These are phyloP conservation scores for Paramyrothecium roridum DNA, from an alignment of 2,329 filamentous ascomycete genomes.

Conservation along the genomic window DNA sequence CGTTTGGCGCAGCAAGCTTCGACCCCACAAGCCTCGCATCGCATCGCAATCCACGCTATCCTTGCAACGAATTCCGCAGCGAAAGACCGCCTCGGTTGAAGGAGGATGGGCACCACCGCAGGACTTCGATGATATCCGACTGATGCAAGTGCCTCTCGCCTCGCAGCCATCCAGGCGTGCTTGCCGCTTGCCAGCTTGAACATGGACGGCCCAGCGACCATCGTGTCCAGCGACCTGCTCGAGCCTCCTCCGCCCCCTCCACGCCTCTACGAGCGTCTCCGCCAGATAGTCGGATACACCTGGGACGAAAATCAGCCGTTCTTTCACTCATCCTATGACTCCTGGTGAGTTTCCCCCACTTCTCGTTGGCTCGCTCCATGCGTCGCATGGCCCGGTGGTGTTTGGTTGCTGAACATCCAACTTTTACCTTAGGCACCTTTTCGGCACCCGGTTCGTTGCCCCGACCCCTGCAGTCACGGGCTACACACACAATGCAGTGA, in stretches of 20 bases:
- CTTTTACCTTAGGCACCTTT: slow-evolving; percentile 54
- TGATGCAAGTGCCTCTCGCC: slow-evolving; percentile 19
- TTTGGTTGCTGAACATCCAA: neutral
- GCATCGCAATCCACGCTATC: neutral
- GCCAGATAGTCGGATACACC: slow-evolving; percentile 69
- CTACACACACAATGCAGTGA: slow-evolving; percentile 40
- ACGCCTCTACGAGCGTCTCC: slow-evolving; percentile 69
- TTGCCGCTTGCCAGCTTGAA: slow-evolving; percentile 22
- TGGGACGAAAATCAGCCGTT: slow-evolving; percentile 66
- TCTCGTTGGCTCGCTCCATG: neutral
- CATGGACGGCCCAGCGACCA: slow-evolving; percentile 47
- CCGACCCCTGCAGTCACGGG: slow-evolving; percentile 45
- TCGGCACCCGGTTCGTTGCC: slow-evolving; percentile 58
- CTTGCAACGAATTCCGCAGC: neutral
- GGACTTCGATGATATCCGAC: slow-evolving; percentile 17
- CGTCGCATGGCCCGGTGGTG: neutral
- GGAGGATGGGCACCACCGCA: slow-evolving; percentile 28
- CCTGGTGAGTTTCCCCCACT: slow-evolving; percentile 58
- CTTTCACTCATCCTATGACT: slow-evolving; percentile 74
- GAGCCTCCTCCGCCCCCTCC: slow-evolving; percentile 64
- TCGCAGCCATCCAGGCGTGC: slow-evolving; percentile 16
- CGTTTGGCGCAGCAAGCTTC: neutral
- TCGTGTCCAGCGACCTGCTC: slow-evolving; percentile 50
- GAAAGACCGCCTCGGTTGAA: slow-evolving; percentile 6
- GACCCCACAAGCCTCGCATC: neutral